A percentile compares a stretch with the other conserved stretches of the same genome.
Conservation (phyloP, 2,329 filamentous ascomycete genomes). For the Fusarium palustre region DNA sequence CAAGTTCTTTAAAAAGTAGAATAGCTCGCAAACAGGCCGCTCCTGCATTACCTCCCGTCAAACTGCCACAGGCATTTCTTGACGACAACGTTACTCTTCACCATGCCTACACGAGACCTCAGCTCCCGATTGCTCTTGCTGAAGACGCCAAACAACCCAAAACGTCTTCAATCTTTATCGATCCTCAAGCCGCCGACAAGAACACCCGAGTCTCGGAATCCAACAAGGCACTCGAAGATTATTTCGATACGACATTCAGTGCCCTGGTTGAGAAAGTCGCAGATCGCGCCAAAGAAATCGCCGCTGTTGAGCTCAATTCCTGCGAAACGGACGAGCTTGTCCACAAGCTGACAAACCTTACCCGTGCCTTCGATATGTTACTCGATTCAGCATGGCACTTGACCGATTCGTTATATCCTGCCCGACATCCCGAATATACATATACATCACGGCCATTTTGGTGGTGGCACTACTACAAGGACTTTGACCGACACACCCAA, state of each 20-base stretch:
- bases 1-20: slow-evolving; percentile 48
- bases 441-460: slow-evolving; percentile 54
- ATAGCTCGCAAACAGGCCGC: slow-evolving; percentile 50
- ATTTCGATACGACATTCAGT: slow-evolving; percentile 50
- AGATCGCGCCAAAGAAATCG: slow-evolving; percentile 32
- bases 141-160: slow-evolving; percentile 51
- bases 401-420: slow-evolving; percentile 51
- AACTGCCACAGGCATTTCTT: slow-evolving; percentile 69
- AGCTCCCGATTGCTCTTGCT: slow-evolving; percentile 49
- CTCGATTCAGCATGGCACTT: slow-evolving; percentile 54
- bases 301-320: slow-evolving; percentile 2
- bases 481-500: slow-evolving; percentile 48
- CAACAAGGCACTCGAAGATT: slow-evolving; percentile 47
- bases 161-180: slow-evolving; percentile 48
- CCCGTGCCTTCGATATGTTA: slow-evolving; percentile 51
- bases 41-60: slow-evolving; percentile 62
- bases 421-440: slow-evolving; percentile 50
- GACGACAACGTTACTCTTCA: slow-evolving; percentile 59
- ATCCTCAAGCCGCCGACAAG: slow-evolving; percentile 40
- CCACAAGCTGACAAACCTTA: slow-evolving; percentile 37
- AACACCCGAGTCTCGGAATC: slow-evolving; percentile 40
- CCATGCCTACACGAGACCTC: slow-evolving; percentile 43
- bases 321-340: slow-evolving; percentile 25
- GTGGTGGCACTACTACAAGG: slow-evolving; percentile 56
- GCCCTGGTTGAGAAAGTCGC: slow-evolving; percentile 33